Conservation (phyloP, 108 stramenopile species). For the Nitzschia sp. region DNA sequence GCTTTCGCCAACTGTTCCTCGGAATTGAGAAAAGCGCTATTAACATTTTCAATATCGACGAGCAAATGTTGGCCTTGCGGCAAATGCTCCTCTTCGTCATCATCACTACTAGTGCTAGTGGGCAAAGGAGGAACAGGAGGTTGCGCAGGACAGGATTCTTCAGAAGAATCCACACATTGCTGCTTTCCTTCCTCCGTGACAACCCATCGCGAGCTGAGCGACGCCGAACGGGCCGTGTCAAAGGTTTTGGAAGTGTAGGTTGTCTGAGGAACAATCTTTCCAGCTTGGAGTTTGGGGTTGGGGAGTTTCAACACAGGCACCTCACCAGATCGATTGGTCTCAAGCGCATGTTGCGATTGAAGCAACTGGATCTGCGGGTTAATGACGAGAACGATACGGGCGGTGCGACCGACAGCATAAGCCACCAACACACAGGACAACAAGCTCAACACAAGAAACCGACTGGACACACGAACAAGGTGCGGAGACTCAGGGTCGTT, state of each 20-base stretch:
- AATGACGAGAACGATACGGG: slow-evolving; percentile 40
- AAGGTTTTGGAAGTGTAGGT: slow-evolving; percentile 64
- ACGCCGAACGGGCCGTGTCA: slow-evolving; percentile 26
- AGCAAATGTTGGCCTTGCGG: slow-evolving; percentile 78
- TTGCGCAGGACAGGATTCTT: slow-evolving; percentile 2
- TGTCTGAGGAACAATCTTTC: slow-evolving; percentile 54
- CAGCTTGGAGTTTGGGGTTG: slow-evolving; percentile 34
- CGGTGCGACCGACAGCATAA: slow-evolving; percentile 50
- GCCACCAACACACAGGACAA: slow-evolving; percentile 37
- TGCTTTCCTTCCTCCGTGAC: slow-evolving; percentile 21
- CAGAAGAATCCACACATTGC: background rate
- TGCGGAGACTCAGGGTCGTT: background rate
- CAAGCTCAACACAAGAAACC: slow-evolving; percentile 45
- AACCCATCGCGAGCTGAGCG: slow-evolving; percentile 23
- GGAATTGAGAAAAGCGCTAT: slow-evolving; percentile 62
- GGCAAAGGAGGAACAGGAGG: background rate
- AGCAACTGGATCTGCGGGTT: slow-evolving; percentile 9
- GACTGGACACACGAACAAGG: slow-evolving; percentile 28
- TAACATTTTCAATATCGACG: slow-evolving; percentile 78
- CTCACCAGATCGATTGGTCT: background rate
- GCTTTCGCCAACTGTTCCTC: slow-evolving; percentile 56
- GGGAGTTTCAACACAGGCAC: slow-evolving; percentile 18
- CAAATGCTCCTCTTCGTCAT: slow-evolving; percentile 46
- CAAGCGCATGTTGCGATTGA: background rate
- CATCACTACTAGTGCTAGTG: slow-evolving; percentile 2